Evolutionary conservation across 228 moss, liverwort and hornwort species (phyloP), one percentile per base, ranked within the genome.

Genomic region (Sphagnum fallax): DNA sequence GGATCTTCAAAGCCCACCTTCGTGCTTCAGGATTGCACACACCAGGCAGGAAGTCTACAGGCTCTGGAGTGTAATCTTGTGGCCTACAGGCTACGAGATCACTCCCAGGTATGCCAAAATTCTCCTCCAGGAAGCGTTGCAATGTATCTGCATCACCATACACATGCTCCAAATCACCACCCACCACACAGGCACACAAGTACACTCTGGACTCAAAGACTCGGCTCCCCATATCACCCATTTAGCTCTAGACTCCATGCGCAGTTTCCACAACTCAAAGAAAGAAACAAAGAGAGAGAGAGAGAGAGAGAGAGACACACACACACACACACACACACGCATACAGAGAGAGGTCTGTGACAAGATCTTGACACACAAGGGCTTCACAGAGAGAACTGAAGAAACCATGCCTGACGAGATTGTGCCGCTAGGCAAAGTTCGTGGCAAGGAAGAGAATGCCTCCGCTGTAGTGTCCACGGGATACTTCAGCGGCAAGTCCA

Each of bases 81-180:
- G 90, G 84, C 53, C 67, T 78, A 53, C 74, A 50, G 5, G 68
- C 52, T 52, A 80, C 72, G 73, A 90, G 64, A 68, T 90, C 90
- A 7, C 80, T 87, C 14, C 87, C 90, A 48, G 90, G 80, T 11
- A 75, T 77, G 49, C 80, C 65, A 65, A 85, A 90, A 32, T 77
- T 81, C 13, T 77, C 80, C 12, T 71, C 53, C 61, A 90, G n/a
- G 53, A 82, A 90, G 4, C 48, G 64, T 48, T 73, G 51, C 52
- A 74, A 50, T 16, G 62, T 52, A 48, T 60, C 70, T 70, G 70
- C 51, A 63, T 32, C 32, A 32, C 32, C 32, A 32, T 32, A 32
- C 32, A 32, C 32, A 3, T 32, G 32, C 32, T 32, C 32, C 32
- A 32, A 32, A 32, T 32, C 32, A 32, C 32, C 32, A 32, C 32